Percentiles rank a stretch among this genome's conserved stretches.
These are phyloP conservation scores for Aspergillus floridensis DNA, from an alignment of 2,329 filamentous ascomycete genomes.

Conservation along the genomic window DNA sequence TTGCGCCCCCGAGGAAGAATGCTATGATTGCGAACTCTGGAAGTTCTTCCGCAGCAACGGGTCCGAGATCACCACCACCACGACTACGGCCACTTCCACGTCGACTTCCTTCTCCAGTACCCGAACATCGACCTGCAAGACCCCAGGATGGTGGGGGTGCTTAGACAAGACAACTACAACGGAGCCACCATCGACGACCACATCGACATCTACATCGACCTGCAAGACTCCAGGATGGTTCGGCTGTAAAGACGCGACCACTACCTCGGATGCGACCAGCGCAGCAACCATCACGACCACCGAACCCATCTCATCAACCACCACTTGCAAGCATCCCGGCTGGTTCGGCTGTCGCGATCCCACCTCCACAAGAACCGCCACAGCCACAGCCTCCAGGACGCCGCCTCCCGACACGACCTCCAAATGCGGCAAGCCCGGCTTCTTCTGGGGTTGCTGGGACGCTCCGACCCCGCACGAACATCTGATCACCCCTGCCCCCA, in stretches of 20 bases:
- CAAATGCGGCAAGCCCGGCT: slow-evolving; percentile 52
- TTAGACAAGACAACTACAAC: slow-evolving; percentile 50
- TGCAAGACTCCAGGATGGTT: slow-evolving; percentile 46
- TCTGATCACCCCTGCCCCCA: slow-evolving; percentile 31
- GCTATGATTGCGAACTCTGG: slow-evolving; percentile 88
- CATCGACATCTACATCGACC: slow-evolving; percentile 35
- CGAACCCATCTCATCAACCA: slow-evolving; percentile 17
- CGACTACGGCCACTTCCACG: slow-evolving; percentile 56
- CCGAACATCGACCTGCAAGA: slow-evolving; percentile 81
- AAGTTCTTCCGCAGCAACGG: slow-evolving; percentile 93
- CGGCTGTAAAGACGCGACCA: slow-evolving; percentile 42
- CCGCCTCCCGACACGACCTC: slow-evolving; percentile 18
- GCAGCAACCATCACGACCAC: slow-evolving; percentile 19
- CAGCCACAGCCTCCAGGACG: slow-evolving; percentile 13
- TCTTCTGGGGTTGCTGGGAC: slow-evolving; percentile 58
- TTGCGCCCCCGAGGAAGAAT: slow-evolving; percentile 74
- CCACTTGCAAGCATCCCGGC: slow-evolving; percentile 28
- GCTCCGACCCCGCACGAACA: slow-evolving; percentile 30
- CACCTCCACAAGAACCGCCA: slow-evolving; percentile 1
- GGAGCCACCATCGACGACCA: slow-evolving; percentile 32
- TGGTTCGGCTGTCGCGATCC: slow-evolving; percentile 39
- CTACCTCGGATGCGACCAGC: slow-evolving; percentile 21
- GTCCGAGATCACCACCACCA: slow-evolving; percentile 65
- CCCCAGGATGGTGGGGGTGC: slow-evolving; percentile 84
- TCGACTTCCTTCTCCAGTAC: slow-evolving; percentile 48